A percentile compares a stretch with the other conserved stretches of the same genome.
These are phyloP conservation scores for Plasmodium blacklocki DNA, from an alignment of 169 alveolate genomes.

Conservation along the genomic window DNA sequence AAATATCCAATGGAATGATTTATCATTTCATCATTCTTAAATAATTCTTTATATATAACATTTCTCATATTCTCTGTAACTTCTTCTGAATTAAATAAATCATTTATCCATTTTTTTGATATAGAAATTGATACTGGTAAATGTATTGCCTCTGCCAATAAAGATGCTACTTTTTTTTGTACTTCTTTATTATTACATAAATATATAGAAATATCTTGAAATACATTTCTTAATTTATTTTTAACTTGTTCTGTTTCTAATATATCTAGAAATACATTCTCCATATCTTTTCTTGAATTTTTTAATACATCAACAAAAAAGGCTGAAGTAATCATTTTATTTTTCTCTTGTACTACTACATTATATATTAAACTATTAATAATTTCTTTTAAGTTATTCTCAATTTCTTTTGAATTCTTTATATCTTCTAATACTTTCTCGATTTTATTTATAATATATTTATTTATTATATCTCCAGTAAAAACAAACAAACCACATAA, in stretches of 20 bases:
- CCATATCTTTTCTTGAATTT: constrained; percentile 14
- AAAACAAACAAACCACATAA: not conserved
- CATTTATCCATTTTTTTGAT: constrained; percentile 19
- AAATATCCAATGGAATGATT: constrained; percentile 14
- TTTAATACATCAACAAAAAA: constrained; percentile 12
- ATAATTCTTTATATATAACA: constrained; percentile 27
- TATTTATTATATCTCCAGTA: constrained; percentile 14
- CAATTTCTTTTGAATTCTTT: constrained; percentile 6
- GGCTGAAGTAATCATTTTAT: constrained; percentile 9
- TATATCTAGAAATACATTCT: constrained; percentile 13
- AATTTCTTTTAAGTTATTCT: constrained; percentile 13
- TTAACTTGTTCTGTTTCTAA: constrained; percentile 29
- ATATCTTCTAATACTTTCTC: constrained; percentile 22
- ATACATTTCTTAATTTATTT: not conserved
- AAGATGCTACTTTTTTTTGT: constrained; percentile 7
- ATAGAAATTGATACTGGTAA: constrained; percentile 14
- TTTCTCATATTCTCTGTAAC: constrained; percentile 25
- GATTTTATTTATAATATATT: not conserved
- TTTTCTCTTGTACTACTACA: constrained; percentile 6
- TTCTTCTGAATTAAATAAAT: constrained; percentile 14
- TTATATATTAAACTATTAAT: not conserved
- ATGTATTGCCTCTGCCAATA: constrained; percentile 28
- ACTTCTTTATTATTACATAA: constrained; percentile 27
- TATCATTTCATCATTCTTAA: constrained; percentile 34
- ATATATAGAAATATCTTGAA: constrained; percentile 1